Percentiles rank a stretch among this genome's conserved stretches.
phyloP scores from a whole-genome alignment of 257 asterid species.

The Salvia splendens region DNA sequence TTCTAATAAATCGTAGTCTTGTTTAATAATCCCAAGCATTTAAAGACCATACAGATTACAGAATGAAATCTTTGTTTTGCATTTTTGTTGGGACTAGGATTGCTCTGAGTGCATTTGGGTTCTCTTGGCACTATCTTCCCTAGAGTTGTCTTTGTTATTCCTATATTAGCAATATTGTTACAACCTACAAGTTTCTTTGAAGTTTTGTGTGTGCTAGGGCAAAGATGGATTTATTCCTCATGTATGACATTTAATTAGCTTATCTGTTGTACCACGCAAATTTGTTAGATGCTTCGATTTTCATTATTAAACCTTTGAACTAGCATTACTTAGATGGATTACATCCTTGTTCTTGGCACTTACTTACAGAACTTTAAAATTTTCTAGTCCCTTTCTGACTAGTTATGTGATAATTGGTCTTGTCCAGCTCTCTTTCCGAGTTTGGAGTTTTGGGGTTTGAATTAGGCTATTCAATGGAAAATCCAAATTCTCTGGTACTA shows the following conservation, averaged over 20 bases:
- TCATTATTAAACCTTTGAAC: background rate
- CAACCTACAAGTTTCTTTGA: too few relatives aligned
- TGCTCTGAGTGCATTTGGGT: slow-evolving; percentile 5
- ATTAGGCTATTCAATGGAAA: slow-evolving; percentile 96
- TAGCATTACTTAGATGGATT: background rate
- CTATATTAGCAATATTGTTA: background rate
- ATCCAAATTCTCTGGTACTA: slow-evolving; percentile 84
- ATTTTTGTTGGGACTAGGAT: background rate
- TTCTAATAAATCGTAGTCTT: background rate
- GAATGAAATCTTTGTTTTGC: background rate
- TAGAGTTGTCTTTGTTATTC: slow-evolving; percentile 2
- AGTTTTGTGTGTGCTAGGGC: background rate
- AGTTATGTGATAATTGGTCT: slow-evolving; percentile 26
- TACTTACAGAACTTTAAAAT: slow-evolving; percentile 10
- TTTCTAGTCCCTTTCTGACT: slow-evolving; percentile 6
- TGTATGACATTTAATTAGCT: slow-evolving; percentile 17
- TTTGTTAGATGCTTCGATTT: background rate
- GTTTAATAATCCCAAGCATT: slow-evolving; percentile 8
- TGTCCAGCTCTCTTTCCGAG: slow-evolving; percentile 88
- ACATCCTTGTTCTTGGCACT: slow-evolving; percentile 6
- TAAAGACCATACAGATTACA: background rate
- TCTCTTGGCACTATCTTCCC: background rate
- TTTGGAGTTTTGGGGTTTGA: slow-evolving; percentile 94
- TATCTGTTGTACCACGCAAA: slow-evolving; percentile 5
- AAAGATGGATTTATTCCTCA: slow-evolving; percentile 9